Evolutionary conservation across 2,329 filamentous ascomycete genomes (phyloP).

Genomic region (Pseudonectria foliicola): DNA sequence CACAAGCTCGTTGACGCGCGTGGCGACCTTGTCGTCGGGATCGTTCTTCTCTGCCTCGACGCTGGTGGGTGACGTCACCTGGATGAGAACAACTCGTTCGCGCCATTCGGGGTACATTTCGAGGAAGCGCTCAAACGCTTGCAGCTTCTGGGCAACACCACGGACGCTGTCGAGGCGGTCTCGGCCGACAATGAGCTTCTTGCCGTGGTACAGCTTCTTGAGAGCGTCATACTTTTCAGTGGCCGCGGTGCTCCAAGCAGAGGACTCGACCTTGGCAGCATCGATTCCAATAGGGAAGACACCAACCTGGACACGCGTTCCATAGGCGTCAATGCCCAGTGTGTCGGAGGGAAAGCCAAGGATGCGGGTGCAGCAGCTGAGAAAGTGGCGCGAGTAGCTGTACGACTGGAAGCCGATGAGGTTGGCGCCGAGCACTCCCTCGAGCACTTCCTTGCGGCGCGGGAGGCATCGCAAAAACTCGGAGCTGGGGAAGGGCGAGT

Average conservation of each 20-base stretch:
- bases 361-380: slow-evolving; percentile 86
- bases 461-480: slow-evolving; percentile 89
- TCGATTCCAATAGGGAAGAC: slow-evolving; percentile 95
- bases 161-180: slow-evolving; percentile 90
- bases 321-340: slow-evolving; percentile 81
- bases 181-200: slow-evolving; percentile 90
- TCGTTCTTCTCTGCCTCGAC: slow-evolving; percentile 74
- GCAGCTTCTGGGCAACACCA: slow-evolving; percentile 90
- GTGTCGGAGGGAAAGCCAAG: slow-evolving; percentile 84
- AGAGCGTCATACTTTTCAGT: slow-evolving; percentile 68
- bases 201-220: slow-evolving; percentile 72
- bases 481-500: slow-evolving; percentile 91
- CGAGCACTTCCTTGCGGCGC: slow-evolving; percentile 80
- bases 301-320: slow-evolving; percentile 80
- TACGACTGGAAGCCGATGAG: slow-evolving; percentile 94
- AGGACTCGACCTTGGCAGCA: slow-evolving; percentile 66
- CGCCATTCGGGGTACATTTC: slow-evolving; percentile 88
- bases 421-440: slow-evolving; percentile 84
- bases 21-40: slow-evolving; percentile 71
- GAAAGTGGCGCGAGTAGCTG: slow-evolving; percentile 90
- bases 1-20: slow-evolving; percentile 83
- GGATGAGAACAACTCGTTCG: slow-evolving; percentile 86
- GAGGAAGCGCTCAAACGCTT: slow-evolving; percentile 88
- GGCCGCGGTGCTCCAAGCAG: slow-evolving; percentile 64
- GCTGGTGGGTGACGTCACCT: slow-evolving; percentile 83